Evolutionary conservation across 106 monocot genomes (phyloP), one percentile per base, ranked within the genome.

Genomic region (Acorus gramineus): DNA sequence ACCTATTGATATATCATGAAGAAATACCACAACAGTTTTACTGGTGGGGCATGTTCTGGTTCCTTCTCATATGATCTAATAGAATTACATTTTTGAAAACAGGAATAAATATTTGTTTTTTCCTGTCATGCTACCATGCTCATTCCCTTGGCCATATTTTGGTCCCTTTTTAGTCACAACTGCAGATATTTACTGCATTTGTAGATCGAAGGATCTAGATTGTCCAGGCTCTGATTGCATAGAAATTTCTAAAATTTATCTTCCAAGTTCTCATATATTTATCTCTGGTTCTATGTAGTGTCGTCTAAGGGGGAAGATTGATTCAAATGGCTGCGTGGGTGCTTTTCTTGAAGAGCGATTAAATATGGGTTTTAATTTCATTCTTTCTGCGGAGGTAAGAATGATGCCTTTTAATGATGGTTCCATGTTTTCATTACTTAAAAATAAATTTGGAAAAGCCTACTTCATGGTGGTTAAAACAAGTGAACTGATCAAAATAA

Each of bases 281-380:
- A 11, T 46, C 11, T 10, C 46, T 43, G 42, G 59, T 3, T 42
- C 49, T 14, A 66, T 79, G 63, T 80, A 98, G 98, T 88, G 92
- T 55, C 98, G 98, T 48, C 69, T 98, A 62, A 78, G 98, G 58
- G 98, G 98, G 4, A 98, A 82, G 57, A 63, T 98, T 13, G 98
- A 98, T 65, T 92, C 98, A 5, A 98, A 85, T 67, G 91, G 98
- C 46, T 80, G 80, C 57, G 85, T 86, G 28, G 77, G 82, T 62
- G 82, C 98, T 45, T 98, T 82, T 67, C 78, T 98, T 57, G 98
- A 98, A 75, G 98, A 98, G 66, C 62, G 92, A 53, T 68, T 98
- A 56, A 98, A 84, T 69, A 98, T 98, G 98, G 98, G 98, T 57
- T 85, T 98, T 42, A 98, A 92, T 62, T 92, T 98, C 49, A 68